phyloP scores from a whole-genome alignment of 1,284 basidiomycete species.

The Omphalotus olearius region DNA sequence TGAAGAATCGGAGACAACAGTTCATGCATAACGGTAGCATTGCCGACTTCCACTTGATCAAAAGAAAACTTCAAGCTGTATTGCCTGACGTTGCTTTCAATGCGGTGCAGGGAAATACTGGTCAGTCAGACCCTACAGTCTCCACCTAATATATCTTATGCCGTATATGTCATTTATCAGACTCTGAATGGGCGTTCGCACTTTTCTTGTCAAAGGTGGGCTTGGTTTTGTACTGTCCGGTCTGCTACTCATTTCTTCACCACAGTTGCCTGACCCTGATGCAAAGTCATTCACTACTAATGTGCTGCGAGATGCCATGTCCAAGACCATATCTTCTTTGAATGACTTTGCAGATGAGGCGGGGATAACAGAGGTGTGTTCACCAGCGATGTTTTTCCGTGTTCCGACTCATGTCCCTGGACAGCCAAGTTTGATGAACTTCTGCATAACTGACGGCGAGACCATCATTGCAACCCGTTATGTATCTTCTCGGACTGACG shows the following conservation, averaged over 20 bases:
- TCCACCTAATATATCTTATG: conserved; percentile 1
- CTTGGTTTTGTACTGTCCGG: conserved; percentile 10
- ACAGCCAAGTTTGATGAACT: conserved; percentile 91
- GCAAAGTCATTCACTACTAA: conserved; percentile 64
- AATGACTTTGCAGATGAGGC: conserved; percentile 76
- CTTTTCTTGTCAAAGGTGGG: conserved; percentile 81
- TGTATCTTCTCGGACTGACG: conserved; percentile 86
- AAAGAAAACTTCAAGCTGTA: conserved; percentile 71
- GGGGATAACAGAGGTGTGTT: conserved; percentile 62
- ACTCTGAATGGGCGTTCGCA: conserved; percentile 95
- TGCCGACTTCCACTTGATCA: conserved; percentile 76
- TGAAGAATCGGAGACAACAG: conserved; percentile 32
- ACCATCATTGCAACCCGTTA: conserved; percentile 94
- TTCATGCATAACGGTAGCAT: conserved; percentile 97
- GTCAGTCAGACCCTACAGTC: conserved; percentile 32
- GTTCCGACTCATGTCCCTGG: neutral
- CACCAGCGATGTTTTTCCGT: neutral
- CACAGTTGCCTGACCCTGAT: conserved; percentile 76
- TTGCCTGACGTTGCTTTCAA: conserved; percentile 84
- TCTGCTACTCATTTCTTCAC: neutral
- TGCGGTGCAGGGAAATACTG: conserved; percentile 88
- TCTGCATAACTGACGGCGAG: conserved; percentile 92
- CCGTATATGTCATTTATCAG: conserved; percentile 33
- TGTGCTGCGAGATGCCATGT: conserved; percentile 75
- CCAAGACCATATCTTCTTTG: conserved; percentile 76